phyloP scores from a whole-genome alignment of 805 yeast genomes.

The Kodamaea sagamina region DNA sequence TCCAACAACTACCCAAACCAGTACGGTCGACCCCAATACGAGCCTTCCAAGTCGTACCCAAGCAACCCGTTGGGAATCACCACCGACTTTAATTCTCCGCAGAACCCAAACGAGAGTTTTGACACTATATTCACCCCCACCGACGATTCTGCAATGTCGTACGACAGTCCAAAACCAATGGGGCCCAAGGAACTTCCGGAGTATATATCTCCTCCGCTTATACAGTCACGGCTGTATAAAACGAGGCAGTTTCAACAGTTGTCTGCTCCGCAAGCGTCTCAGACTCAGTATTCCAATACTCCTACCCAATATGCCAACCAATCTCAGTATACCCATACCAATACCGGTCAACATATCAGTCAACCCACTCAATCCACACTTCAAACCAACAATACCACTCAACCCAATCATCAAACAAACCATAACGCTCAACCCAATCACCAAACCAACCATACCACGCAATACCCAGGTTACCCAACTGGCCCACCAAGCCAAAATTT shows the following conservation, averaged over 20 bases:
- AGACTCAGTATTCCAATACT: neutral
- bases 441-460: too few species aligned
- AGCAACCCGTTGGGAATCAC: slow-evolving; percentile 1
- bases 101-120: slow-evolving; percentile 1
- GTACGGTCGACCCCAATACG: too few species aligned
- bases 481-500: neutral
- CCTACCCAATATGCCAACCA: neutral
- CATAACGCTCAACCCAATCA: too few species aligned
- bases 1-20: too few species aligned
- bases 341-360: too few species aligned
- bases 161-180: slow-evolving; percentile 39
- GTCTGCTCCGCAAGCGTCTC: neutral
- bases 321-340: too few species aligned
- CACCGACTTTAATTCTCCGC: too few species aligned
- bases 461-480: neutral
- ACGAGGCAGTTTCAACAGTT: slow-evolving; percentile 4
- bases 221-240: neutral
- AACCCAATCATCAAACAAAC: too few species aligned
- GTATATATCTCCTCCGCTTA: slow-evolving; percentile 22
- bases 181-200: slow-evolving; percentile 44
- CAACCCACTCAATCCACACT: too few species aligned
- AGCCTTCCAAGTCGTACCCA: neutral
- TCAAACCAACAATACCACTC: too few species aligned
- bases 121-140: slow-evolving; percentile 4
- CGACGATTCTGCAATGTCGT: slow-evolving; percentile 28